phyloP scores from a whole-genome alignment of 208 protist species.

The Spongospora subterranea region DNA sequence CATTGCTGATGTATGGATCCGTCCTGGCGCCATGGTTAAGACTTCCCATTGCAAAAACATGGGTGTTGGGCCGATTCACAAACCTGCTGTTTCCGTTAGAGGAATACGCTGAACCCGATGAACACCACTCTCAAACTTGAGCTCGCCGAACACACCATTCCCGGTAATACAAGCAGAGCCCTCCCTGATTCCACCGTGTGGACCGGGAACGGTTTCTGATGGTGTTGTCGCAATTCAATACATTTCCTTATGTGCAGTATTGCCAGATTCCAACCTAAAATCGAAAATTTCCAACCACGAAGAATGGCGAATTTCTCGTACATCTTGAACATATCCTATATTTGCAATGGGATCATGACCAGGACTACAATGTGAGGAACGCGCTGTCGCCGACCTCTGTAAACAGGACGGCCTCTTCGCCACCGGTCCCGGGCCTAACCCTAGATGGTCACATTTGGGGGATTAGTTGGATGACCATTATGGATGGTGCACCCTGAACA shows the following conservation, averaged over 20 bases:
- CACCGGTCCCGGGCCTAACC: slow-evolving; percentile 27
- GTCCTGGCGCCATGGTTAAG: neutral
- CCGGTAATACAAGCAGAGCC: slow-evolving; percentile 23
- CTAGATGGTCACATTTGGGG: neutral
- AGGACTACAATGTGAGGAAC: neutral
- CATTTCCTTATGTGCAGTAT: neutral
- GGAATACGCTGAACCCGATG: slow-evolving; percentile 58
- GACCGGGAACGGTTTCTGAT: neutral
- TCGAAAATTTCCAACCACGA: slow-evolving; percentile 3
- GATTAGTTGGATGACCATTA: neutral
- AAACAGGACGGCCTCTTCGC: slow-evolving; percentile 50
- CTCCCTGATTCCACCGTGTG: neutral
- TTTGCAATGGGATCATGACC: neutral
- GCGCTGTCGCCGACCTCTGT: neutral
- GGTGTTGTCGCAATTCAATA: neutral
- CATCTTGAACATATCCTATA: slow-evolving; percentile 57
- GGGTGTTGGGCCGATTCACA: neutral
- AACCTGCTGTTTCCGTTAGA: slow-evolving; percentile 29
- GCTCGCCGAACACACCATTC: neutral
- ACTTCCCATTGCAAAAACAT: no score
- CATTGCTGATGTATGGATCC: slow-evolving; percentile 51
- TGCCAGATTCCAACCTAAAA: neutral
- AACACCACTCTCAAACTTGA: slow-evolving; percentile 53
- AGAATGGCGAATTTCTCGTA: slow-evolving; percentile 33
- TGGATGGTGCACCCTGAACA: neutral